Evolutionary conservation across 129 eudicot genomes (phyloP).

Genomic region (Scalesia atractyloides): DNA sequence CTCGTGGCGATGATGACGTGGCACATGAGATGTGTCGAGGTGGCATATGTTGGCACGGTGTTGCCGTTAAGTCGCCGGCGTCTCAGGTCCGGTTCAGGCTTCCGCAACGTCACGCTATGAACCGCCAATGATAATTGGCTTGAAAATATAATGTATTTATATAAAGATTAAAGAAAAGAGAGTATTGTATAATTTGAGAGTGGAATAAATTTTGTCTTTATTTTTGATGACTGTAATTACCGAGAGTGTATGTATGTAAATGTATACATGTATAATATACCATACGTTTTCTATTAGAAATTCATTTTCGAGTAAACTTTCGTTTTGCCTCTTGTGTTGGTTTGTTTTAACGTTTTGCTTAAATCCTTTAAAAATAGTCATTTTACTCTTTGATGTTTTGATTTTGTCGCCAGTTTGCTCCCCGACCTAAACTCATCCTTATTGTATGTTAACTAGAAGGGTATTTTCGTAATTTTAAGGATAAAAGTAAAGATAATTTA

Average conservation of each 20-base stretch:
- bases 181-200: neutral
- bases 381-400: too few relatives aligned
- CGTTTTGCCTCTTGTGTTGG: too few relatives aligned
- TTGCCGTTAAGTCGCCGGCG: slow-evolving; percentile 80
- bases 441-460: too few relatives aligned
- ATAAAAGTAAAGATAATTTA: too few relatives aligned
- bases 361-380: too few relatives aligned
- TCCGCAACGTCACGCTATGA: slow-evolving; percentile 42
- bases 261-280: neutral
- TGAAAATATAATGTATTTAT: too few relatives aligned
- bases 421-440: too few relatives aligned
- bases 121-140: slow-evolving; percentile 3
- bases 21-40: slow-evolving; percentile 68
- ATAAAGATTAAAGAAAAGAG: neutral
- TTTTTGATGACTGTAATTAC: slow-evolving; percentile 15
- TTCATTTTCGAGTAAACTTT: too few relatives aligned
- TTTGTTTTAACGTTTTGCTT: too few relatives aligned
- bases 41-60: slow-evolving; percentile 93
- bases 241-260: neutral
- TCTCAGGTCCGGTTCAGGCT: slow-evolving; percentile 71
- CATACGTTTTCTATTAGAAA: too few relatives aligned
- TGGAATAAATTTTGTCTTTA: neutral
- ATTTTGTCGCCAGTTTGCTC: too few relatives aligned
- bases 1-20: slow-evolving; percentile 23
- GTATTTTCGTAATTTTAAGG: too few relatives aligned